Base-by-base conservation (phyloP, 306 rosid species). In the Boehmeria nivea region DNA sequence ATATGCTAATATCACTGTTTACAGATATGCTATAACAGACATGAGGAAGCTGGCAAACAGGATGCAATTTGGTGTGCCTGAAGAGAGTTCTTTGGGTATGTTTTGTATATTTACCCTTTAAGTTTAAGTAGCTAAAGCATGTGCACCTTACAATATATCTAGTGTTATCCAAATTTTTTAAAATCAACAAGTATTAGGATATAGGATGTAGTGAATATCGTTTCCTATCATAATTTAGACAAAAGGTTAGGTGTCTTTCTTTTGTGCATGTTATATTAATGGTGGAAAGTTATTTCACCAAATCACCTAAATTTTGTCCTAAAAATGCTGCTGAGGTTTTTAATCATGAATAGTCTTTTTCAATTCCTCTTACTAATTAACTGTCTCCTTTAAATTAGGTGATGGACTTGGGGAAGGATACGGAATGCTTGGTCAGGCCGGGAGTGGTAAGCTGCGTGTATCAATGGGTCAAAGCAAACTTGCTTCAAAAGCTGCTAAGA, bases 341-440 rank as follows among this genome's bases (percentile, higher is more conserved):
- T 28, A 3, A 28, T 28, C 34, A 28, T 28, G 34, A 28, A 3
- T 28, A 28, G 34, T 28, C 3, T 28, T 28, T 3, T 28, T 28
- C 3, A 3, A 3, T 28, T 3, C 34, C 3, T 28, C 34, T 28
- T 28, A 8, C 58, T 50, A 62, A 58, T 48, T 51, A 3, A 77
- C 48, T 43, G 64, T 63, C 60, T 31, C 51, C 59, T 70, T 31
- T 19, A 34, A 62, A 24, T 58, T 71, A 91, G 99, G 99, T 49
- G 99, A 84, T 69, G 96, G 99, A 63, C 78, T 91, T 13, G 98
- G 96, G 59, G 99, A 87, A 74, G 96, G 99, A 50, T 84, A 91
- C 58, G 96, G 99, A 72, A 91, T 91, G 99, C 96, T 87, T 52
- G 95, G 97, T 73, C 97, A 86, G 83, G 95, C 97, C 39, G 97